Conservation (phyloP, 257 asterid species). For the Ophiorrhiza pumila region DNA sequence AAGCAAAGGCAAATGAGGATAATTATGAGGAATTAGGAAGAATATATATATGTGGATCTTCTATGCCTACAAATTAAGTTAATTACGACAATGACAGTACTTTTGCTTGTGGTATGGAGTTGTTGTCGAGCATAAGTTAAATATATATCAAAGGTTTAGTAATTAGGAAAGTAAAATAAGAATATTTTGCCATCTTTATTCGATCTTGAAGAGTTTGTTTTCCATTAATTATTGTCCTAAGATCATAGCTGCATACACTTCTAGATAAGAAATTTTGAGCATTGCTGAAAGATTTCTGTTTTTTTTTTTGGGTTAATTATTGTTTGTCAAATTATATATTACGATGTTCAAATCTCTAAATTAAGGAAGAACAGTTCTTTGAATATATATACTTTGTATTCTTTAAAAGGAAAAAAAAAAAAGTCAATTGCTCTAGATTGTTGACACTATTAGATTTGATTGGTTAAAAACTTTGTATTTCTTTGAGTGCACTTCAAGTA, state of each 20-base stretch:
- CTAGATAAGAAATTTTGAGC: no score
- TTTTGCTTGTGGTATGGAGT: background rate
- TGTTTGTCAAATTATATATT: background rate
- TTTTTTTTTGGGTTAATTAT: no score
- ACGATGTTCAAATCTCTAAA: no score
- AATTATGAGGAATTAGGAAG: background rate
- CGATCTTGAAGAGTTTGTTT: no score
- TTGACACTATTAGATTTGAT: background rate
- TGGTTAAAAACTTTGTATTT: background rate
- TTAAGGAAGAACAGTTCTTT: no score
- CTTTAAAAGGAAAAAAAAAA: no score
- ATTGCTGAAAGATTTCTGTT: no score
- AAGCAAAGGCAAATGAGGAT: conserved; percentile 55
- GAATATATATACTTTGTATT: no score
- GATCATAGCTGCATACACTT: no score
- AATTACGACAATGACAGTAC: conserved; percentile 5
- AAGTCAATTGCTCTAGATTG: background rate
- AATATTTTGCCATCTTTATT: no score
- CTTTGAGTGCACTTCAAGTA: background rate
- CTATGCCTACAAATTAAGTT: background rate
- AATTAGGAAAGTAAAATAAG: background rate
- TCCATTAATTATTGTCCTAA: no score
- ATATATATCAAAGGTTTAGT: no score
- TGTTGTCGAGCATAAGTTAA: background rate
- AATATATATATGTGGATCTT: conserved; percentile 3